Evolutionary conservation across 495 filamentous ascomycete species (phyloP).

Genomic region (Parmelia sp.): DNA sequence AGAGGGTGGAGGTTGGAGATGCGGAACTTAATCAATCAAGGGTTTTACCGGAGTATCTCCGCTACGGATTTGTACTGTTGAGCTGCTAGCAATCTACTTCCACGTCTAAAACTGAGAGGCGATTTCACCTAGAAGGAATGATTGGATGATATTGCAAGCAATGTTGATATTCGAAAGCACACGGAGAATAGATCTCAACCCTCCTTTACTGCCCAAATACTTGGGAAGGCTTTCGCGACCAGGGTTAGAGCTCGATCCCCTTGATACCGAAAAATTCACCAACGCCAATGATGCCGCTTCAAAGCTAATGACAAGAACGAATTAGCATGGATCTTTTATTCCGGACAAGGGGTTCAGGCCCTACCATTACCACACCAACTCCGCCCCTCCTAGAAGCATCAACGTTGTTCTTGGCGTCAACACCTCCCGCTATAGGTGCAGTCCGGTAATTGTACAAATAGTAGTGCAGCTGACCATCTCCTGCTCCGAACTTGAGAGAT

Average conservation of each 20-base stretch:
- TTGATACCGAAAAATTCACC: neutral
- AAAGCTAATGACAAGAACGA: neutral
- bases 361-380: conserved; percentile 73
- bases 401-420: conserved; percentile 66
- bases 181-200: no score
- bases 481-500: conserved; percentile 85
- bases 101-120: no score
- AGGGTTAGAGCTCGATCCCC: neutral
- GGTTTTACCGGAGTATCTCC: neutral
- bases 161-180: no score
- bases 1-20: neutral
- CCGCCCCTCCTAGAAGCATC: conserved; percentile 74
- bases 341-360: neutral
- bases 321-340: neutral
- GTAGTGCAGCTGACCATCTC: conserved; percentile 90
- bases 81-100: no score
- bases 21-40: neutral
- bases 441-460: conserved; percentile 97
- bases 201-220: no score
- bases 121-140: no score
- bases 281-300: neutral
- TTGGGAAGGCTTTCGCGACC: neutral
- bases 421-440: conserved; percentile 70
- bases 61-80: no score
- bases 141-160: no score